These are phyloP conservation scores for Monosporascus sp. DNA, from an alignment of 2,329 filamentous ascomycete species.

Conservation along the genomic window DNA sequence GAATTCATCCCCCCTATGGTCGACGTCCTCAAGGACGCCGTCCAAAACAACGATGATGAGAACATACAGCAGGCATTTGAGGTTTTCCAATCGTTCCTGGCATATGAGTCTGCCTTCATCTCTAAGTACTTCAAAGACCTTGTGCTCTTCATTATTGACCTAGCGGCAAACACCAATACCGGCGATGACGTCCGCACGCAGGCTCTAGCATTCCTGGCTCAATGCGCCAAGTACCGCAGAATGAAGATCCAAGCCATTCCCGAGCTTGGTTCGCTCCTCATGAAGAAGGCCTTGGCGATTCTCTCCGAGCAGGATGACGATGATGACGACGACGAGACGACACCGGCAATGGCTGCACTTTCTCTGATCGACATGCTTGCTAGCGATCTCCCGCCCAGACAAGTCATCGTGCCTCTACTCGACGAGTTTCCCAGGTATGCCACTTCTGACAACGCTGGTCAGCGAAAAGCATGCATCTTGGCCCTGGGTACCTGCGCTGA, in stretches of 20 bases:
- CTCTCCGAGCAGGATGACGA: conserved; percentile 78
- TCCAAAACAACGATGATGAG: conserved; percentile 78
- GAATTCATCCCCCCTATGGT: conserved; percentile 83
- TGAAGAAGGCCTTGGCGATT: conserved; percentile 81
- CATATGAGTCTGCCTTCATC: conserved; percentile 80
- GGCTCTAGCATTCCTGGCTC: conserved; percentile 89
- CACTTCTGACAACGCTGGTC: conserved; percentile 65
- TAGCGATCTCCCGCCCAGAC: conserved; percentile 81
- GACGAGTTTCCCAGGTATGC: conserved; percentile 82
- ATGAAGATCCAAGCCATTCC: conserved; percentile 91
- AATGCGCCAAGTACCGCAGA: conserved; percentile 85
- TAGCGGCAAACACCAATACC: conserved; percentile 69
- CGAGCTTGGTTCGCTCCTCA: conserved; percentile 78
- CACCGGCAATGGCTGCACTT: conserved; percentile 78
- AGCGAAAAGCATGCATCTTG: conserved; percentile 85
- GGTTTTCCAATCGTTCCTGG: conserved; percentile 91
- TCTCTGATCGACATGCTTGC: conserved; percentile 85
- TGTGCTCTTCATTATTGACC: conserved; percentile 87
- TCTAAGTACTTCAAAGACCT: conserved; percentile 84
- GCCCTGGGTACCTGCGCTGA: conserved; percentile 92
- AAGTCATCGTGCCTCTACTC: conserved; percentile 88
- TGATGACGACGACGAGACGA: conserved; percentile 77
- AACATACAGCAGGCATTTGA: conserved; percentile 88
- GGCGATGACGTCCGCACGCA: conserved; percentile 85
- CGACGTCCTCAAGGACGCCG: conserved; percentile 76